Conservation (phyloP, 371 early-diverging fungal genomes). For the Mortierella sp. region DNA sequence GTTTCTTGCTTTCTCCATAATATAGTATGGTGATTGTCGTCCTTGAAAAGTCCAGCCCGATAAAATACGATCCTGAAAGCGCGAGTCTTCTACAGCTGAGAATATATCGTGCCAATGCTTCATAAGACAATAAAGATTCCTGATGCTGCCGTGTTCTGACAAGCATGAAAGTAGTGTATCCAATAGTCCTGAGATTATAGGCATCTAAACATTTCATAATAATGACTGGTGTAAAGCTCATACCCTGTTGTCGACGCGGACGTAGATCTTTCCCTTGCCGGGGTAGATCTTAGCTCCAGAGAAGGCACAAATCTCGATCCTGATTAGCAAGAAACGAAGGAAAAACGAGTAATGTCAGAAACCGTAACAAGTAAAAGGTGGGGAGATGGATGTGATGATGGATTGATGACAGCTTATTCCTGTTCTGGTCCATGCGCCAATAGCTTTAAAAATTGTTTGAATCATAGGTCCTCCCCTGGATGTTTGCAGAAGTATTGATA, state of each 20-base stretch:
- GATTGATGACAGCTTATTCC: neutral
- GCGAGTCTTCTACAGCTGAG: neutral
- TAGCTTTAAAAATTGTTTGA: neutral
- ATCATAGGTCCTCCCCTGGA: neutral
- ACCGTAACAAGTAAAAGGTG: neutral
- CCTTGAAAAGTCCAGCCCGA: neutral
- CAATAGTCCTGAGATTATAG: neutral
- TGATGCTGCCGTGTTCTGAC: neutral
- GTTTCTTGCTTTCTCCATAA: neutral
- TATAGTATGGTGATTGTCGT: neutral
- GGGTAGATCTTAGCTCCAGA: slow-evolving; percentile 99
- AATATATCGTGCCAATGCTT: neutral
- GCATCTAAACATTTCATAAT: neutral
- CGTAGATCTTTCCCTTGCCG: slow-evolving; percentile 94
- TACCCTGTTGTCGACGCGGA: slow-evolving; percentile 92
- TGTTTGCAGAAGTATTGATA: neutral
- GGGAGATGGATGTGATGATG: neutral
- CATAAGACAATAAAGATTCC: neutral
- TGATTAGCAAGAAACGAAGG: slow-evolving; percentile 48
- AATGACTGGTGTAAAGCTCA: slow-evolving; percentile 7
- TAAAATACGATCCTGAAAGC: neutral
- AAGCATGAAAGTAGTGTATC: neutral
- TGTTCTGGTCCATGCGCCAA: neutral
- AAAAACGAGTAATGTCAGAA: slow-evolving; percentile 19
- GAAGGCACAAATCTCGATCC: slow-evolving; percentile 95